Evolutionary conservation across 768 basidiomycete genomes (phyloP), one percentile per base, ranked within the genome.

Genomic region (Clitopilus hobsonii): DNA sequence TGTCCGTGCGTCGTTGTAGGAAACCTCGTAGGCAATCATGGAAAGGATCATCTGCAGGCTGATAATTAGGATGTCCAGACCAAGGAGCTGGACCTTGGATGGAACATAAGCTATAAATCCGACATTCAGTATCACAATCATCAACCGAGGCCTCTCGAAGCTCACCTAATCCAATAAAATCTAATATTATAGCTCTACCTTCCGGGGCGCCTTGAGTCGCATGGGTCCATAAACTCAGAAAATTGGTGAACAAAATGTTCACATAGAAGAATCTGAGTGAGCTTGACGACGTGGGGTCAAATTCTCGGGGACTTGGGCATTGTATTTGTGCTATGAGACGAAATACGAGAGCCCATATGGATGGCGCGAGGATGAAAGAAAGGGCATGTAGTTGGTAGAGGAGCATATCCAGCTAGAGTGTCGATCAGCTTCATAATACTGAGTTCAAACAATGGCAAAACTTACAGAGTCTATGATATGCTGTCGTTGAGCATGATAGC

Each of bases 161-260:
- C 85, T 50, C 61, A 91, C 90, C 82, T 75, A 84, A 76, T 53
- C 90, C 89, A 55, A 91, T 79, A 63, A 91, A 91, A 66, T 91
- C 89, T 56, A 92, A 81, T 28, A 92, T 68, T 62, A 90, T 69
- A 8, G 80, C 73, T 60, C 84, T 76, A n/a, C 83, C 82, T 54
- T 85, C 79, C 25, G 75, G 66, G 52, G 80, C 70, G 4, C 80
- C 79, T 32, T 75, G 67, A 26, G 72, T 74, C 53, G 78, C 73
- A 61, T 92, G 90, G 29, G 70, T 71, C 81, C 84, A 88, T 30
- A 91, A 56, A 58, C 76, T 80, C 27, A 82, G 76, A 29, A 72
- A 57, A 57, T 89, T 89, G 69, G 84, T 75, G 56, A 80, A 61
- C 52, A 84, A 59, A 58, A 88, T 73, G 61, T 86, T 70, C 59